Conservation (phyloP, 768 basidiomycete species). For the Daedaleopsis sinensis region DNA sequence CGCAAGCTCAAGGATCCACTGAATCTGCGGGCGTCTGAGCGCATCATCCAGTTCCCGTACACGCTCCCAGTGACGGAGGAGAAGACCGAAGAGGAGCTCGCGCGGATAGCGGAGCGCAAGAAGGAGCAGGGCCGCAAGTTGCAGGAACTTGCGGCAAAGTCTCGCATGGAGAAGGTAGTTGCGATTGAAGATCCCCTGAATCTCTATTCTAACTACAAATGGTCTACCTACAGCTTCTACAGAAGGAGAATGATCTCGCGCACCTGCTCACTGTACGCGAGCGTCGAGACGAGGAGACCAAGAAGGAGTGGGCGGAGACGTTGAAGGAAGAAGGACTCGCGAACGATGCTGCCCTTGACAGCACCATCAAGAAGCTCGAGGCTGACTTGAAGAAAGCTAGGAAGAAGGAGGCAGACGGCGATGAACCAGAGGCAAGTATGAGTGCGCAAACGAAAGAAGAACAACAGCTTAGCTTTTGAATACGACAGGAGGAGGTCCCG, state of each 20-base stretch:
- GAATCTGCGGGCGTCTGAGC: slow-evolving; percentile 63
- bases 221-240: slow-evolving; percentile 50
- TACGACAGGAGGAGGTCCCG: slow-evolving; percentile 63
- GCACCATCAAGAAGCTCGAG: slow-evolving; percentile 87
- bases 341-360: slow-evolving; percentile 77
- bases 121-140: slow-evolving; percentile 86
- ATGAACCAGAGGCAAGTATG: slow-evolving; percentile 53
- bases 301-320: slow-evolving; percentile 73
- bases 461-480: background rate
- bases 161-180: slow-evolving; percentile 80
- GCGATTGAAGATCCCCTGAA: background rate
- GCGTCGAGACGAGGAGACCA: slow-evolving; percentile 56
- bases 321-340: slow-evolving; percentile 73
- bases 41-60: slow-evolving; percentile 90
- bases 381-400: slow-evolving; percentile 71
- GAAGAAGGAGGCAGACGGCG: slow-evolving; percentile 78
- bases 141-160: slow-evolving; percentile 89
- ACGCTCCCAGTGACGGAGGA: slow-evolving; percentile 63
- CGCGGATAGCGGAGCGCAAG: slow-evolving; percentile 73
- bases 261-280: slow-evolving; percentile 68
- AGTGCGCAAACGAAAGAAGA: background rate
- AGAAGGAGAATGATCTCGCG: slow-evolving; percentile 78
- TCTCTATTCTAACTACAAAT: background rate
- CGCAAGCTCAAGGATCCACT: slow-evolving; percentile 67
- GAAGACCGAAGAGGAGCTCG: slow-evolving; percentile 91